Conservation (phyloP, 1,139 yeast genomes). For the Geotrichum australiense region DNA sequence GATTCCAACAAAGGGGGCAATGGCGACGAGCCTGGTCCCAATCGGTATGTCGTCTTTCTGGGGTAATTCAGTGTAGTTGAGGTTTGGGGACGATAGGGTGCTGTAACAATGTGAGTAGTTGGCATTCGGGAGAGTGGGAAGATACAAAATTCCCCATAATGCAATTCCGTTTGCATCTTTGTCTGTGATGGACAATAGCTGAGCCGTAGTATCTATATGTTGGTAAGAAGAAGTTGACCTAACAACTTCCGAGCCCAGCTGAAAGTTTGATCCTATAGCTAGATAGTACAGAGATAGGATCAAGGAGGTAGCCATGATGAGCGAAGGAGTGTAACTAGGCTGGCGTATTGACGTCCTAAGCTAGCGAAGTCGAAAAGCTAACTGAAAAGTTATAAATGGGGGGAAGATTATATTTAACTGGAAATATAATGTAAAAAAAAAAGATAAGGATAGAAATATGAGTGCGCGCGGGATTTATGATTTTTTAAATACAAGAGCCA, state of each 20-base stretch:
- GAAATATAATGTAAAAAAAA: too few species aligned
- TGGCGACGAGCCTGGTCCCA: conserved; percentile 12
- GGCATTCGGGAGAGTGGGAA: conserved; percentile 9
- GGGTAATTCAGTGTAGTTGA: conserved; percentile 8
- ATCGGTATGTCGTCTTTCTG: conserved; percentile 12
- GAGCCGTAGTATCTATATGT: conserved; percentile 7
- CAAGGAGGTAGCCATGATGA: conserved; percentile 5
- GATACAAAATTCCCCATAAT: conserved; percentile 16
- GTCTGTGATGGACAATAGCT: conserved; percentile 9
- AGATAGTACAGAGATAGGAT: conserved; percentile 15
- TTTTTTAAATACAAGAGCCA: too few species aligned
- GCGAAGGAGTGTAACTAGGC: too few species aligned
- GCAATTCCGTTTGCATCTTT: conserved; percentile 10
- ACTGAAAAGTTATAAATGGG: too few species aligned
- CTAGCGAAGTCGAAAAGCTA: too few species aligned
- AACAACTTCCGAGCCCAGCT: conserved; percentile 14
- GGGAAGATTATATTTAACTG: too few species aligned
- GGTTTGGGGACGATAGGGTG: conserved; percentile 2
- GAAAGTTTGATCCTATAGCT: conserved; percentile 5
- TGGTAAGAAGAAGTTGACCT: conserved; percentile 13
- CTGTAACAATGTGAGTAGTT: conserved; percentile 7
- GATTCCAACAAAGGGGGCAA: conserved; percentile 13
- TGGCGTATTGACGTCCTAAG: too few species aligned
- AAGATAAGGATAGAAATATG: too few species aligned
- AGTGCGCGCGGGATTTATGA: too few species aligned